Percentiles rank a stretch among this genome's conserved stretches.
These are phyloP conservation scores for Rachicladosporium sp. DNA, from an alignment of 2,329 filamentous ascomycete species.

Conservation along the genomic window DNA sequence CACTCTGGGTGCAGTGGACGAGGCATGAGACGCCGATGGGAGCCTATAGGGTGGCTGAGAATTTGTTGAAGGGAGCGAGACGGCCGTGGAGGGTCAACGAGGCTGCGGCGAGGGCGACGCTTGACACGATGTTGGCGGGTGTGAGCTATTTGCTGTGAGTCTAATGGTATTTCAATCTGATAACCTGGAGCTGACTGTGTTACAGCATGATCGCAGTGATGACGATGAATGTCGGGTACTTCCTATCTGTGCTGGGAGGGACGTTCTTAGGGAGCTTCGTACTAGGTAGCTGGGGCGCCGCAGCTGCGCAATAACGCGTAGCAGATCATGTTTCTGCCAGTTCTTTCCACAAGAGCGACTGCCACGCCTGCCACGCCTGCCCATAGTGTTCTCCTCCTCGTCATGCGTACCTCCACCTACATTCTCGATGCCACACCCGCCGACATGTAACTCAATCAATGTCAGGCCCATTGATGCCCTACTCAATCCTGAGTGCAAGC, in stretches of 20 bases:
- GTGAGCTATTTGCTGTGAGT: conserved; percentile 75
- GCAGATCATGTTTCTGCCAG: too few relatives aligned
- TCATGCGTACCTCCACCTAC: too few relatives aligned
- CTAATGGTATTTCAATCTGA: neutral
- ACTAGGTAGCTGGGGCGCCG: conserved; percentile 14
- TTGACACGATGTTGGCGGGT: conserved; percentile 58
- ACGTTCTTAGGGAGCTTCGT: conserved; percentile 56
- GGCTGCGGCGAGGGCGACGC: conserved; percentile 55
- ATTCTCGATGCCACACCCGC: too few relatives aligned
- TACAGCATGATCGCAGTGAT: conserved; percentile 78
- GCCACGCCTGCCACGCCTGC: too few relatives aligned
- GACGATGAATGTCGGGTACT: conserved; percentile 77
- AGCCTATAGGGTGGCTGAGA: neutral
- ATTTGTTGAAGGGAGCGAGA: neutral
- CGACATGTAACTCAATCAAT: too few relatives aligned
- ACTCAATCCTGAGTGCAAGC: too few relatives aligned
- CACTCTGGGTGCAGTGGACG: conserved; percentile 4
- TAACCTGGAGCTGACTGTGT: too few relatives aligned
- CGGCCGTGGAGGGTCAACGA: conserved; percentile 71
- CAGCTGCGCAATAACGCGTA: conserved; percentile 3
- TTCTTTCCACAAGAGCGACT: too few relatives aligned
- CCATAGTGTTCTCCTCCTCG: too few relatives aligned
- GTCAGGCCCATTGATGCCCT: too few relatives aligned
- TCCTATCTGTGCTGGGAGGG: conserved; percentile 59
- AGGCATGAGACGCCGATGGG: neutral